These are phyloP conservation scores for Plasmodium ovale DNA, from an alignment of 169 alveolate genomes.

Conservation along the genomic window DNA sequence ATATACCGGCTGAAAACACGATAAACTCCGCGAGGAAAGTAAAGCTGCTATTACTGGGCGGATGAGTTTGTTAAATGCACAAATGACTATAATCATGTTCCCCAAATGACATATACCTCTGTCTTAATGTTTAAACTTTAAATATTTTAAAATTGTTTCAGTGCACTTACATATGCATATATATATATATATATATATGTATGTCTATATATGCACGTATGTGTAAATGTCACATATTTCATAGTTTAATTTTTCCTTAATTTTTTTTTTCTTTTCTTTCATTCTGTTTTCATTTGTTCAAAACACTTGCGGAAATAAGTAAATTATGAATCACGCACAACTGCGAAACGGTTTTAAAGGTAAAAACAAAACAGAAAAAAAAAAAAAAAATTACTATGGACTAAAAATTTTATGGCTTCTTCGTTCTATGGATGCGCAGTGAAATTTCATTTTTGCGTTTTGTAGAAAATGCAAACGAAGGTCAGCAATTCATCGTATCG, in stretches of 20 bases:
- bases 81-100: not conserved
- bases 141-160: constrained; percentile 25
- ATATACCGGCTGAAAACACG: too few species aligned
- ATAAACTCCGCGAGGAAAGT: too few species aligned
- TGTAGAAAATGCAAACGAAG: not conserved
- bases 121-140: not conserved
- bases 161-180: not conserved
- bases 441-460: not conserved
- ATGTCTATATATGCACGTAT: not conserved
- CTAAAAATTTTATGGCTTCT: too few species aligned
- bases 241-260: too few species aligned
- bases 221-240: not conserved
- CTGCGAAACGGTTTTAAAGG: not conserved
- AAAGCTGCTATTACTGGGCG: too few species aligned
- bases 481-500: not conserved
- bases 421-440: not conserved
- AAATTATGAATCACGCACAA: not conserved
- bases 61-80: too few species aligned
- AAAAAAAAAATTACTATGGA: too few species aligned
- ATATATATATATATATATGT: too few species aligned
- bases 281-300: not conserved
- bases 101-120: not conserved
- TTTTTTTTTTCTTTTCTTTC: not conserved
- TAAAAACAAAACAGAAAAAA: not conserved
- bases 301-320: not conserved